A percentile compares a stretch with the other conserved stretches of the same genome.
Conservation (phyloP, 2,329 filamentous ascomycete species). For the Trichoderma oligosporum region DNA sequence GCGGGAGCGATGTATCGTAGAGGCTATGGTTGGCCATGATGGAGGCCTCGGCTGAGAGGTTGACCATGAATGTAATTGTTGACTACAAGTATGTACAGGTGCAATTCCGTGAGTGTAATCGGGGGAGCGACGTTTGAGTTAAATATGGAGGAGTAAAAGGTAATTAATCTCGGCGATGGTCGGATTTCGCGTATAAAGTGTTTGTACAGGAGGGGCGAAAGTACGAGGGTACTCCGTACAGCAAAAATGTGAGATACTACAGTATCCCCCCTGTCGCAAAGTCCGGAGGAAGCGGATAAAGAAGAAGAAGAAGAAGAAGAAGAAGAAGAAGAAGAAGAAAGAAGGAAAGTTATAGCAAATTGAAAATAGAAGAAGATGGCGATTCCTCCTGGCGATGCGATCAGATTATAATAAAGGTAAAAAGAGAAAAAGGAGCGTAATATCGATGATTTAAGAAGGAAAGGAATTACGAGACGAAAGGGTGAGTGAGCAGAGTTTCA, state of each 20-base stretch:
- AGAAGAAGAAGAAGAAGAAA: background rate
- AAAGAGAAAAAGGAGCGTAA: constrained; percentile 14
- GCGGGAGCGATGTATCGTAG: constrained; percentile 63
- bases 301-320: background rate
- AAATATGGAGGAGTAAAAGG: background rate
- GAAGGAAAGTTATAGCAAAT: too few species aligned
- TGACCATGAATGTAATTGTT: constrained; percentile 35
- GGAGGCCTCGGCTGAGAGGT: constrained; percentile 35
- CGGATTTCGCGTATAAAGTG: background rate
- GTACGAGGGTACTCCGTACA: background rate
- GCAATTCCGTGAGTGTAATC: background rate
- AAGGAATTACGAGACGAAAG: background rate
- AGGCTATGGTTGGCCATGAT: constrained; percentile 52
- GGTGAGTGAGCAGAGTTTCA: background rate
- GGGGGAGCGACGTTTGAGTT: background rate
- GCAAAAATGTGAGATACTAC: background rate
- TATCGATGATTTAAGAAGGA: background rate
- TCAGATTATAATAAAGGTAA: too few species aligned
- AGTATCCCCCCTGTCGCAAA: background rate
- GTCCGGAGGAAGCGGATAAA: background rate
- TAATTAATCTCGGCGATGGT: constrained; percentile 15
- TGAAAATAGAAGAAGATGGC: background rate
- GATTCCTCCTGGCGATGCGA: background rate
- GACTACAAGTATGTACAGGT: too few species aligned
- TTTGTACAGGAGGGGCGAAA: background rate